phyloP scores from a whole-genome alignment of 2,329 filamentous ascomycete genomes.

The Penicillium corylophilum region DNA sequence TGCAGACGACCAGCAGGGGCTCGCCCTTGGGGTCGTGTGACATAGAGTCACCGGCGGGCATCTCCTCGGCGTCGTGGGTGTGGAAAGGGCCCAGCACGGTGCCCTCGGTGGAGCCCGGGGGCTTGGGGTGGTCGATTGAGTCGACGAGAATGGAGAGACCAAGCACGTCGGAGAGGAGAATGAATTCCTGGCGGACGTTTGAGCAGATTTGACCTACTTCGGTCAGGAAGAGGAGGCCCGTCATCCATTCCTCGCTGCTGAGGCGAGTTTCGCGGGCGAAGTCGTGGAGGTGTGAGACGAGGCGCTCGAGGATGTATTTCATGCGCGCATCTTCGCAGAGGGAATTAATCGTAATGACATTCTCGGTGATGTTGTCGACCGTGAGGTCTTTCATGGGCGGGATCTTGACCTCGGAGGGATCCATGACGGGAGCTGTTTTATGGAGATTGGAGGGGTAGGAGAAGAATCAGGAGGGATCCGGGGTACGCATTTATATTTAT shows the following conservation, averaged over 20 bases:
- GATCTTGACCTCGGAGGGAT: constrained; percentile 43
- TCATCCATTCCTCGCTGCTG: constrained; percentile 76
- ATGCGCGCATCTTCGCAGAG: constrained; percentile 64
- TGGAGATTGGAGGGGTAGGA: neutral
- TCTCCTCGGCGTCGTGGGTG: constrained; percentile 68
- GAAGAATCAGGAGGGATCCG: neutral
- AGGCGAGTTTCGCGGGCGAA: constrained; percentile 77
- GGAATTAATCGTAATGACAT: constrained; percentile 72
- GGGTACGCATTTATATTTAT: constrained; percentile 8
- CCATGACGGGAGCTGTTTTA: constrained; percentile 30
- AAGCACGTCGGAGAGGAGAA: constrained; percentile 76
- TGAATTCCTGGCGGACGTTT: constrained; percentile 78
- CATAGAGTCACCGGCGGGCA: constrained; percentile 60
- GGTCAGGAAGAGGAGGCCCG: constrained; percentile 69
- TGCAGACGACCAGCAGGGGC: constrained; percentile 71
- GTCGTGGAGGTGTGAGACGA: constrained; percentile 77
- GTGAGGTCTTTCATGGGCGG: constrained; percentile 65
- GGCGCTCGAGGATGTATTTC: constrained; percentile 69
- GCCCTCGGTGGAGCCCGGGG: constrained; percentile 67
- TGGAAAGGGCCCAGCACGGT: constrained; percentile 82
- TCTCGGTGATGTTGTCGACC: constrained; percentile 77
- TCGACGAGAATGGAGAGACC: constrained; percentile 79
- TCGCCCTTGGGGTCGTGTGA: constrained; percentile 68
- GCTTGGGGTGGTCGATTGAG: constrained; percentile 80
- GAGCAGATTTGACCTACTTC: constrained; percentile 70